Conservation (phyloP, 495 filamentous ascomycete genomes). For the Penicillium crystallinum region DNA sequence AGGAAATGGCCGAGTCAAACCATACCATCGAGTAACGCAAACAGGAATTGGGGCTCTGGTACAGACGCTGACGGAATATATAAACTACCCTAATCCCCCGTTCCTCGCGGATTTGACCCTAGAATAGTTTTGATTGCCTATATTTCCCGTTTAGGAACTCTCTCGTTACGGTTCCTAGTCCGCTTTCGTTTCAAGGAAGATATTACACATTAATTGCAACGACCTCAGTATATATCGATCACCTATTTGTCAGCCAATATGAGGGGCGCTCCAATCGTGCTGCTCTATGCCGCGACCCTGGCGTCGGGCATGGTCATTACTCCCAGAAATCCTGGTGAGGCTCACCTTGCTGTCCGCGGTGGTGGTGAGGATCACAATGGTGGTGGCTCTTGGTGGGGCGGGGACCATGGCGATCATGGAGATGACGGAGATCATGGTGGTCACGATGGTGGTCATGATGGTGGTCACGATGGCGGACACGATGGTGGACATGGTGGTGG, state of each 20-base stretch:
- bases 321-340: conserved; percentile 10
- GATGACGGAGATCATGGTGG: background rate
- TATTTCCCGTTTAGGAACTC: conserved; percentile 17
- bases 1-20: background rate
- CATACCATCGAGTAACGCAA: background rate
- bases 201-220: conserved; percentile 2
- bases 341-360: conserved; percentile 11
- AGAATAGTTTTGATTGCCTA: background rate
- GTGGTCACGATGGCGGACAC: background rate
- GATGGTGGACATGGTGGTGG: background rate
- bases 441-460: background rate
- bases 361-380: conserved; percentile 1
- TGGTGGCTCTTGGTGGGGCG: conserved; percentile 1
- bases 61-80: background rate
- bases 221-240: background rate
- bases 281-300: conserved; percentile 20
- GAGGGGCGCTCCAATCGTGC: conserved; percentile 13
- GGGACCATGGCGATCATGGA: background rate
- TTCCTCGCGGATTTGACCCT: background rate
- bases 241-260: conserved; percentile 17
- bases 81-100: background rate
- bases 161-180: conserved; percentile 25
- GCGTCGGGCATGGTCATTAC: conserved; percentile 15
- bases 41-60: background rate
- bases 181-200: conserved; percentile 11